Conservation (phyloP, 2,329 filamentous ascomycete genomes). For the Alternaria dauci region DNA sequence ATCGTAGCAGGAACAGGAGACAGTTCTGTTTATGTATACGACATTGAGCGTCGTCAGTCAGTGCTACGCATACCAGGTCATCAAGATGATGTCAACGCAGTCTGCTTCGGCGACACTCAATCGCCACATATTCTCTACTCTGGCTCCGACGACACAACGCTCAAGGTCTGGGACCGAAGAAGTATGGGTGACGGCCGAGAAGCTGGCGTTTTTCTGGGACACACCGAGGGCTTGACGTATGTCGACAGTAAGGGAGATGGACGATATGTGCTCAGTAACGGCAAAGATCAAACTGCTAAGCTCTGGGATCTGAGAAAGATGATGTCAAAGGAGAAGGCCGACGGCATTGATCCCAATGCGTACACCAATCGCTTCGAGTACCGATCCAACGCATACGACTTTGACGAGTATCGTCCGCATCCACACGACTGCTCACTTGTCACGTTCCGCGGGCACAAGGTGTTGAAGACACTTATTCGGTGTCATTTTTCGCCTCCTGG, state of each 20-base stretch:
- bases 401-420: constrained; percentile 73
- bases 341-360: constrained; percentile 63
- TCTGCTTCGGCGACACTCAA: constrained; percentile 88
- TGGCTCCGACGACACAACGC: constrained; percentile 89
- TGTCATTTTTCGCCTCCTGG: constrained; percentile 92
- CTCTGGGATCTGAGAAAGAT: constrained; percentile 94
- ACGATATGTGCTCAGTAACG: constrained; percentile 90
- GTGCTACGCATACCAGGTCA: constrained; percentile 82
- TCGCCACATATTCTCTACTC: constrained; percentile 96
- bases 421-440: constrained; percentile 90
- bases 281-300: constrained; percentile 97
- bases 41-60: constrained; percentile 81
- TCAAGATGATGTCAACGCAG: constrained; percentile 90
- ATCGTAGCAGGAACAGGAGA: constrained; percentile 88
- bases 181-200: constrained; percentile 69
- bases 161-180: constrained; percentile 95
- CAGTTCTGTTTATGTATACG: constrained; percentile 84
- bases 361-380: constrained; percentile 77
- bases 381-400: constrained; percentile 71
- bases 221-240: constrained; percentile 71
- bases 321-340: constrained; percentile 74
- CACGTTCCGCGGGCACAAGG: constrained; percentile 89
- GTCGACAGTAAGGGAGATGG: constrained; percentile 85
- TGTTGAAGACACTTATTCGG: constrained; percentile 88
- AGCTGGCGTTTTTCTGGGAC: constrained; percentile 70